Conservation (phyloP, 2,329 filamentous ascomycete species). For the Penicillium sclerotiorum region DNA sequence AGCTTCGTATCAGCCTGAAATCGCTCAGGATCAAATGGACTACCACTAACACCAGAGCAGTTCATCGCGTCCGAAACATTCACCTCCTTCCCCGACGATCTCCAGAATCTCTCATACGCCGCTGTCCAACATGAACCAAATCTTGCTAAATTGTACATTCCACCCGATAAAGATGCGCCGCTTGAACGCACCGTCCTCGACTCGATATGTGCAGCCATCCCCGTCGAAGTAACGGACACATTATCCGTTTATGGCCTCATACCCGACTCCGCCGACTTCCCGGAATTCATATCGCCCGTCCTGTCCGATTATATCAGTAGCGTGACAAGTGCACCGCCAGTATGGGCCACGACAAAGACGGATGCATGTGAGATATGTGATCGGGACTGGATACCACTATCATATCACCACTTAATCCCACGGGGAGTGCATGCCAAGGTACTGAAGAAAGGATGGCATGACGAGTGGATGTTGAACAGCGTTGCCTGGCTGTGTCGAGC, state of each 20-base stretch:
- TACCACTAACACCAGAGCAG: conserved; percentile 34
- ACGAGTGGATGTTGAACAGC: conserved; percentile 71
- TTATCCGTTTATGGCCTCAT: conserved; percentile 69
- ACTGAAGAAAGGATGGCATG: conserved; percentile 77
- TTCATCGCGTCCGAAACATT: conserved; percentile 75
- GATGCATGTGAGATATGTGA: conserved; percentile 74
- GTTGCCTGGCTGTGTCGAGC: conserved; percentile 86
- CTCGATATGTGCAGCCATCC: conserved; percentile 56
- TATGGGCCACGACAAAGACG: conserved; percentile 61
- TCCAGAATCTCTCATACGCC: conserved; percentile 65
- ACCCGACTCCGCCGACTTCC: conserved; percentile 47
- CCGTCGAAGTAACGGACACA: conserved; percentile 66
- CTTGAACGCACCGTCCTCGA: conserved; percentile 57
- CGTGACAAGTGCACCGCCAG: conserved; percentile 64
- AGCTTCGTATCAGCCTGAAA: not conserved
- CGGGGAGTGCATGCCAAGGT: conserved; percentile 74
- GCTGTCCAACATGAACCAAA: conserved; percentile 52
- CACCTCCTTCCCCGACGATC: conserved; percentile 60
- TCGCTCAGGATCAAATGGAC: no score
- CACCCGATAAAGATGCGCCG: conserved; percentile 45
- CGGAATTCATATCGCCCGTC: conserved; percentile 64
- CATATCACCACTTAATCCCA: conserved; percentile 88
- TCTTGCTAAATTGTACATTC: conserved; percentile 59
- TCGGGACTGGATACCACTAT: conserved; percentile 72
- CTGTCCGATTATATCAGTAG: conserved; percentile 64